Evolutionary conservation across 495 filamentous ascomycete species (phyloP), one percentile per base, ranked within the genome.

Genomic region (Annulohypoxylon moriforme): DNA sequence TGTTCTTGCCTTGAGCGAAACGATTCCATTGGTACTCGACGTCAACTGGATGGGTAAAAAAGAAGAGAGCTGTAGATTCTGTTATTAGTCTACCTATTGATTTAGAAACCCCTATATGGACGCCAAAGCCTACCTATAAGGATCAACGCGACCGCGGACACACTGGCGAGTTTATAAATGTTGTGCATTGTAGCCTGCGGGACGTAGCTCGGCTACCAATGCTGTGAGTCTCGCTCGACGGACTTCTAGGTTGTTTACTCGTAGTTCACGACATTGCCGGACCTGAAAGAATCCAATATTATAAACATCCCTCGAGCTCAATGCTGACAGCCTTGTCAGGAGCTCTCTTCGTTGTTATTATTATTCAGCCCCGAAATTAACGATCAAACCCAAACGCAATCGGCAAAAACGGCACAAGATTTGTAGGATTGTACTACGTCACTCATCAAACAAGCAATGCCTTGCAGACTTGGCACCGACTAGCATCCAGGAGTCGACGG

Each of bases 351-450:
- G 22, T n/a, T 22, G 2, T 42, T 7, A 24, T 10, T n/a, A 10
- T 27, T 40, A 18, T 24, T 58, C 20, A 25, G 18, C 55, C 18
- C 33, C 31, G 49, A 11, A 14, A 49, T 38, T 50, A 18, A 8
- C 14, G n/a, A n/a, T n/a, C 38, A 16, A 55, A 2, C 8, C 16
- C 8, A 9, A 57, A 20, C 38, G 14, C 20, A 20, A 40, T 58
- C 70, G 70, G 70, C 52, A 72, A 68, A 64, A 27, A 60, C 70
- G 70, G 70, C 70, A 72, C 60, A 8, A 61, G 31, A 22, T 46
- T 56, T 63, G 22, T 7, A 52, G 49, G 18, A 24, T 47, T 64
- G 64, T 64, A 53, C 64, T 64, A 68, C 70, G 70, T 68, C 70
- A 72, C 58, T 25, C 46, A 67, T 55, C 59, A 59, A 36, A 42